Conservation (phyloP, 306 rosid species). For the Biancaea sappan region DNA sequence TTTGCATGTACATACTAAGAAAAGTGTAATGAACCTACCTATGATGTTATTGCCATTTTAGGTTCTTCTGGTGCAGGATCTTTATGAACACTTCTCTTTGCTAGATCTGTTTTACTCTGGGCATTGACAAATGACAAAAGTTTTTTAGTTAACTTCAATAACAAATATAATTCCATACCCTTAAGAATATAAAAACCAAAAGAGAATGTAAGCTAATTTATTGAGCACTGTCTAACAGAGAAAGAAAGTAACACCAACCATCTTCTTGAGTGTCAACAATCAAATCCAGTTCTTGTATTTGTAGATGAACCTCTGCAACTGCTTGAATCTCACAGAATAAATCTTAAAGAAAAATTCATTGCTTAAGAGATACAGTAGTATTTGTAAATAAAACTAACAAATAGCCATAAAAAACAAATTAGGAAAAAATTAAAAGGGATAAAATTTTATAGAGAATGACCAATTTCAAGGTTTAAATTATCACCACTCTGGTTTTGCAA, state of each 20-base stretch:
- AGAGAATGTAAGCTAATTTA: neutral
- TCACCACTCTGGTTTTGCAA: neutral
- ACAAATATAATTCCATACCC: no score
- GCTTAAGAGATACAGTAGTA: no score
- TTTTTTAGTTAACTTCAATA: neutral
- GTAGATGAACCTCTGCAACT: neutral
- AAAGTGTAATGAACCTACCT: neutral
- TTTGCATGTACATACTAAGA: no score
- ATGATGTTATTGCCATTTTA: neutral
- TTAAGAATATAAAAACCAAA: neutral
- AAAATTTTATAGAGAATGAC: no score
- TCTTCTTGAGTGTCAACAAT: neutral
- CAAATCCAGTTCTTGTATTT: neutral
- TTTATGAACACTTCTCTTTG: neutral
- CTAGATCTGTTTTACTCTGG: neutral
- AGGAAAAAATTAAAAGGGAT: neutral
- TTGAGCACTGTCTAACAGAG: no score
- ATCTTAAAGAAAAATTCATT: neutral
- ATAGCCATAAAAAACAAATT: no score
- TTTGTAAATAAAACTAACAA: neutral
- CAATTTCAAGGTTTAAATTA: no score
- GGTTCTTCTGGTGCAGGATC: neutral
- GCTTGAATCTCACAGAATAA: neutral
- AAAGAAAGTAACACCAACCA: neutral
- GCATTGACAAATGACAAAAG: neutral